Evolutionary conservation across 2,329 filamentous ascomycete species (phyloP).

Genomic region (Gliomastix tumulicola): DNA sequence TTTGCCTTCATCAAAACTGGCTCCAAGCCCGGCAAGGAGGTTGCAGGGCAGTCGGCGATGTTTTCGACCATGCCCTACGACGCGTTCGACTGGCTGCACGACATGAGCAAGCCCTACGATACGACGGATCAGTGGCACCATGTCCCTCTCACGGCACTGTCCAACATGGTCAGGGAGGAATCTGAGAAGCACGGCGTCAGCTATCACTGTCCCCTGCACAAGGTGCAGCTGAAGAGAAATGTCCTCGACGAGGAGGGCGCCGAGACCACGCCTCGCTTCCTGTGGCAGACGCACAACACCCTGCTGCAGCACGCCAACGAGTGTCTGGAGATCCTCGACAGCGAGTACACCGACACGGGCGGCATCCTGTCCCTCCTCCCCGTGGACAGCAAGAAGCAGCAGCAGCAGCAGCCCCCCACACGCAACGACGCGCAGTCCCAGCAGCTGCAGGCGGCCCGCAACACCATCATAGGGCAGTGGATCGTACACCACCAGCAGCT

Average conservation of each 20-base stretch:
- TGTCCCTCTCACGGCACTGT: conserved; percentile 35
- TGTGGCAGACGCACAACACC: conserved; percentile 38
- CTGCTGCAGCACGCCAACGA: conserved; percentile 52
- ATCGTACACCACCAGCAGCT: conserved; percentile 47
- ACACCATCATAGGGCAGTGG: conserved; percentile 50
- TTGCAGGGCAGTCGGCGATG: too few species aligned
- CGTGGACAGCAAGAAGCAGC: conserved; percentile 21
- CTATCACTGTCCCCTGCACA: conserved; percentile 38
- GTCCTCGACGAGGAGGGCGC: too few species aligned
- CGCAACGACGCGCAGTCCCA: conserved; percentile 29
- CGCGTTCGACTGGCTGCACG: conserved; percentile 50
- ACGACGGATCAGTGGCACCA: conserved; percentile 40
- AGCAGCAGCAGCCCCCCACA: conserved; percentile 29
- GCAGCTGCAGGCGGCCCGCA: conserved; percentile 35
- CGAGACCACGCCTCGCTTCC: too few species aligned
- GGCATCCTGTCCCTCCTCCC: conserved; percentile 50
- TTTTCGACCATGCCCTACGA: conserved; percentile 27
- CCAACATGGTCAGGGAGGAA: conserved; percentile 35
- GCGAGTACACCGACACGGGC: conserved; percentile 48
- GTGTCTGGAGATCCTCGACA: conserved; percentile 52
- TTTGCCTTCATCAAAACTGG: conserved; percentile 3
- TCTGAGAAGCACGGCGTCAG: conserved; percentile 31
- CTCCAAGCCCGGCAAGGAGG: too few species aligned
- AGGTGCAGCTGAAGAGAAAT: conserved; percentile 5
- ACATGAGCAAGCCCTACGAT: conserved; percentile 39